Percentiles rank a stretch among this genome's conserved stretches.
phyloP scores from a whole-genome alignment of 78 protist genomes.

The Polysphondylium violaceum region DNA sequence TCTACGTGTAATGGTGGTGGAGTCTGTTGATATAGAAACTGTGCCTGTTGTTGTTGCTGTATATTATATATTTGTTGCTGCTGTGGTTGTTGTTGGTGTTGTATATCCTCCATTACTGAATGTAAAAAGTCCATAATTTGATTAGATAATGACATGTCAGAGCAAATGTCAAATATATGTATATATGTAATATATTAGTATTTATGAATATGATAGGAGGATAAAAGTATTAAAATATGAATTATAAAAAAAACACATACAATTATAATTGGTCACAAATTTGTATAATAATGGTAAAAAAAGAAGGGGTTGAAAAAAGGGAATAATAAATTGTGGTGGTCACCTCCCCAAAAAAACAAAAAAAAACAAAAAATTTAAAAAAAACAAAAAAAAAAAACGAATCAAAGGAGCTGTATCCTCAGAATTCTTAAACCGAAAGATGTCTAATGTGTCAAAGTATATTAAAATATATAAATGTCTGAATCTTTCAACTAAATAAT shows the following conservation, averaged over 20 bases:
- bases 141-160: too few species aligned
- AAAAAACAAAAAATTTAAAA: too few species aligned
- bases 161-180: too few species aligned
- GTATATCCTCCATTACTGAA: constrained; percentile 3
- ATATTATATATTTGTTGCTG: background rate
- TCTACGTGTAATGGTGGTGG: too few species aligned
- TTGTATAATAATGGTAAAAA: background rate
- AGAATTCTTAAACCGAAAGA: background rate
- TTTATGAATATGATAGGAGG: too few species aligned
- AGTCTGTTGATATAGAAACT: background rate
- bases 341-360: too few species aligned
- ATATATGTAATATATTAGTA: too few species aligned
- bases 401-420: background rate
- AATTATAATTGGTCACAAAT: background rate
- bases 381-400: too few species aligned
- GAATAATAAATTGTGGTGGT: too few species aligned
- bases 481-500: background rate
- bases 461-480: background rate
- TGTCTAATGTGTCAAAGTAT: background rate
- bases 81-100: constrained; percentile 6
- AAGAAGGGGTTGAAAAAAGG: background rate
- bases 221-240: background rate
- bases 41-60: background rate
- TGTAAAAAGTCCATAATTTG: too few species aligned
- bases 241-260: background rate